Base-by-base conservation (phyloP, 2,329 filamentous ascomycete species). In the Aspergillus alliaceus region DNA sequence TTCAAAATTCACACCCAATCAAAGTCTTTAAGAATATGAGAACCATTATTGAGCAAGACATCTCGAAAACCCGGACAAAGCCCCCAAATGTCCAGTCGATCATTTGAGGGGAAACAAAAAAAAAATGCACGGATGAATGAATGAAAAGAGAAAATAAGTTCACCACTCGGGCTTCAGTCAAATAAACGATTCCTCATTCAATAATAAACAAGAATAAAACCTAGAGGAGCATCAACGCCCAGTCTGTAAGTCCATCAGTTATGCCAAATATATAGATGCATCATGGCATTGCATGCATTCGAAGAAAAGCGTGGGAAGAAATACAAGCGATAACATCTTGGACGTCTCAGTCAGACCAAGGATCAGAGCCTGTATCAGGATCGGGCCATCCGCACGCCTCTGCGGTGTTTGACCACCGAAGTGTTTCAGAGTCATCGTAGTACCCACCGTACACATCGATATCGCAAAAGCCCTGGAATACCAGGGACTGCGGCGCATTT, bases 311-410 rank as follows among this genome's bases (percentile, higher is more conserved):
- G n/a, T n/a, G n/a, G n/a, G n/a, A n/a, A n/a, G n/a, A n/a, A n/a
- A n/a, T n/a, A n/a, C n/a, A n/a, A n/a, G n/a, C n/a, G n/a, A n/a
- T n/a, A n/a, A n/a, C n/a, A n/a, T n/a, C n/a, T n/a, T n/a, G 9
- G 22, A 44, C 27, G 14, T 29, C 18, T 53, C 29, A 53, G 20
- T 53, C 27, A 4, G 51, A 53, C 51, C 37, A 53, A 20, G 35
- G 51, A n/a, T 53, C 51, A 25, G 44, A 53, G 20, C 51, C 51
- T 31, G 51, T 44, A 32, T 42, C 51, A 42, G 51, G 51, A 42
- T 44, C 25, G 15, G 51, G 37, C 51, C 51, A 53, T 20, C 51
- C 50, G 25, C 20, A 31, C 18, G 34, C 31, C 40, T 35, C 51
- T 24, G 29, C 40, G 31, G 37, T 31, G 18, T 53, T 31, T 20